These are phyloP conservation scores for Bipolaris sorokiniana DNA, from an alignment of 2,329 filamentous ascomycete genomes.

Conservation along the genomic window DNA sequence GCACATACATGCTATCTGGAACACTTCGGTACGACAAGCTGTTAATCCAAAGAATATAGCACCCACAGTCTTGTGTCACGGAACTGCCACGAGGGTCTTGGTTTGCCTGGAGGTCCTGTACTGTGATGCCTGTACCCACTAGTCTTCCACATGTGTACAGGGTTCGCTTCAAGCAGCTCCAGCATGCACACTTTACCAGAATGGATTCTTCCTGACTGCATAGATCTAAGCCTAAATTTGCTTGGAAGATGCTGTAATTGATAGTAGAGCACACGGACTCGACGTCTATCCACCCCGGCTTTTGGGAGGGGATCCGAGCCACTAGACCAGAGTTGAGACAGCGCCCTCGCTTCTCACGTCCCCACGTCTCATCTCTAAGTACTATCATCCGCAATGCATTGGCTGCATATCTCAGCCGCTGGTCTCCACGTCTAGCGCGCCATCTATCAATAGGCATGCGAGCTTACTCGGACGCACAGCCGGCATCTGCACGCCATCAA, in stretches of 20 bases:
- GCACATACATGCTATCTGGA: background rate
- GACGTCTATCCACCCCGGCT: conserved; percentile 41
- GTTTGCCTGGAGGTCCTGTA: conserved; percentile 5
- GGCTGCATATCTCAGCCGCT: conserved; percentile 42
- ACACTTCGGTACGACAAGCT: conserved; percentile 9
- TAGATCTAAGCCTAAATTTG: conserved; percentile 29
- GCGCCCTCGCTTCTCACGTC: conserved; percentile 37
- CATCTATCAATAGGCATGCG: conserved; percentile 49
- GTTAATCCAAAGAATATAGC: conserved; percentile 3
- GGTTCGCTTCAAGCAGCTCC: conserved; percentile 21
- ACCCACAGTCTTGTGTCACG: conserved; percentile 5
- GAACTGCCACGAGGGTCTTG: conserved; percentile 13
- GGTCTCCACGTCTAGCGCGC: conserved; percentile 40
- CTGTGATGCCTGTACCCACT: conserved; percentile 4
- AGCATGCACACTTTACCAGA: conserved; percentile 24
- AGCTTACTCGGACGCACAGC: conserved; percentile 46
- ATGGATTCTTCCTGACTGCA: conserved; percentile 32
- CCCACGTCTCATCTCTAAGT: conserved; percentile 48
- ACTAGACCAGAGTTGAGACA: conserved; percentile 48
- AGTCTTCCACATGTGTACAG: conserved; percentile 9
- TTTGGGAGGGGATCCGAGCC: conserved; percentile 48
- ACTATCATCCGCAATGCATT: conserved; percentile 47
- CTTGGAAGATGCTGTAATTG: conserved; percentile 43
- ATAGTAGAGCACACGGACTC: conserved; percentile 41
- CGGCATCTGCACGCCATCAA: conserved; percentile 46